phyloP scores from a whole-genome alignment of 495 filamentous ascomycete species.

The Xanthoparmelia taractica region DNA sequence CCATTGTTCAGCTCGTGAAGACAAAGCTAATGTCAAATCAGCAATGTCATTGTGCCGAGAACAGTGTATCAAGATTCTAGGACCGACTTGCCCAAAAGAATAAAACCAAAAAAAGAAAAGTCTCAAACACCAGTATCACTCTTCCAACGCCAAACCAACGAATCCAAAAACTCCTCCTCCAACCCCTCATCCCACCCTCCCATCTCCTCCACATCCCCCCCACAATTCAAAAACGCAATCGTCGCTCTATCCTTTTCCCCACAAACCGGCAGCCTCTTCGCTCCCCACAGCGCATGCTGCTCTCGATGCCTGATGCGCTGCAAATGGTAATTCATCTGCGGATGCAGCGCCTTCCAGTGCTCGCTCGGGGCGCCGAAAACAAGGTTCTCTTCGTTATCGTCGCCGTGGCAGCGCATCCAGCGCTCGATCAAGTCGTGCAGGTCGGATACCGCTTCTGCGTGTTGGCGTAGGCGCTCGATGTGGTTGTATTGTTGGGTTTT shows the following conservation, averaged over 20 bases:
- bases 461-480: neutral
- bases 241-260: neutral
- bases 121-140: neutral
- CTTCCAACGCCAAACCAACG: conserved; percentile 4
- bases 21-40: neutral
- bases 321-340: conserved; percentile 5
- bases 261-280: neutral
- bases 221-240: neutral
- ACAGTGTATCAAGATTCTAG: no score
- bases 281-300: neutral
- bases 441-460: neutral
- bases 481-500: neutral
- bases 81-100: no score
- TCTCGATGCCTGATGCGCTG: neutral
- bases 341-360: neutral
- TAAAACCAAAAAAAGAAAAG: neutral
- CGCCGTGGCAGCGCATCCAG: neutral
- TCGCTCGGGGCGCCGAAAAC: neutral
- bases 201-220: neutral
- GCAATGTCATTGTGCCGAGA: neutral
- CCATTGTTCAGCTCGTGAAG: neutral
- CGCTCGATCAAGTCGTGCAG: neutral
- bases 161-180: neutral
- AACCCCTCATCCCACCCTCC: neutral
- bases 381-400: no score